phyloP scores from a whole-genome alignment of 2,329 filamentous ascomycete species.

The Fusarium avenaceum region DNA sequence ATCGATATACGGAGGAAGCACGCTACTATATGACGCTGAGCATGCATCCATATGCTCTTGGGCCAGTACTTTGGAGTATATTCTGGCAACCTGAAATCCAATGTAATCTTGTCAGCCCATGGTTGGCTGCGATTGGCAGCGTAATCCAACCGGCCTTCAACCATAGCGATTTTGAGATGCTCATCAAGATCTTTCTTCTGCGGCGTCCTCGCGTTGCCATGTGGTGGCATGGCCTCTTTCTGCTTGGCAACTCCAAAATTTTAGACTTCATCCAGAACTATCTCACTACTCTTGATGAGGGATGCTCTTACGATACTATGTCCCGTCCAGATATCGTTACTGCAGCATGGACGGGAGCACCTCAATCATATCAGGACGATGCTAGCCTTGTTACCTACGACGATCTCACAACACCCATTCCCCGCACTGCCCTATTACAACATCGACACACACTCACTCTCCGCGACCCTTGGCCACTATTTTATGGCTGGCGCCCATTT shows the following conservation, averaged over 20 bases:
- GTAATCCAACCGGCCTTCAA: conserved; percentile 44
- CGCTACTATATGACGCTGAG: conserved; percentile 53
- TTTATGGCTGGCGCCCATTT: conserved; percentile 48
- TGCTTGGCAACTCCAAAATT: conserved; percentile 41
- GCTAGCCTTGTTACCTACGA: conserved; percentile 23
- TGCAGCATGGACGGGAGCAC: conserved; percentile 45
- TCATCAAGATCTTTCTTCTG: conserved; percentile 44
- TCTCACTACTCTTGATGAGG: conserved; percentile 47
- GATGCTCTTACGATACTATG: conserved; percentile 45
- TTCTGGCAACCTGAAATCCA: conserved; percentile 51
- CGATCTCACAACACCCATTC: conserved; percentile 29
- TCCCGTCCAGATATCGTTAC: conserved; percentile 48
- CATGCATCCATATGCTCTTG: conserved; percentile 47
- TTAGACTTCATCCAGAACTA: conserved; percentile 45
- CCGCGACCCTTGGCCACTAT: conserved; percentile 49
- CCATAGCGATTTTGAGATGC: conserved; percentile 40
- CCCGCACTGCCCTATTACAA: conserved; percentile 43
- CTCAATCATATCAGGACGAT: conserved; percentile 47
- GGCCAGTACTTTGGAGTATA: conserved; percentile 50
- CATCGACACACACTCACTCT: conserved; percentile 48
- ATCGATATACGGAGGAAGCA: conserved; percentile 39
- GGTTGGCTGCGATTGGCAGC: conserved; percentile 45
- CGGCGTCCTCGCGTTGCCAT: conserved; percentile 49
- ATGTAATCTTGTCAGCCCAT: conserved; percentile 51
- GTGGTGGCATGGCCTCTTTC: conserved; percentile 51